These are phyloP conservation scores for Dothistroma pini DNA, from an alignment of 2,329 filamentous ascomycete genomes.

Conservation along the genomic window DNA sequence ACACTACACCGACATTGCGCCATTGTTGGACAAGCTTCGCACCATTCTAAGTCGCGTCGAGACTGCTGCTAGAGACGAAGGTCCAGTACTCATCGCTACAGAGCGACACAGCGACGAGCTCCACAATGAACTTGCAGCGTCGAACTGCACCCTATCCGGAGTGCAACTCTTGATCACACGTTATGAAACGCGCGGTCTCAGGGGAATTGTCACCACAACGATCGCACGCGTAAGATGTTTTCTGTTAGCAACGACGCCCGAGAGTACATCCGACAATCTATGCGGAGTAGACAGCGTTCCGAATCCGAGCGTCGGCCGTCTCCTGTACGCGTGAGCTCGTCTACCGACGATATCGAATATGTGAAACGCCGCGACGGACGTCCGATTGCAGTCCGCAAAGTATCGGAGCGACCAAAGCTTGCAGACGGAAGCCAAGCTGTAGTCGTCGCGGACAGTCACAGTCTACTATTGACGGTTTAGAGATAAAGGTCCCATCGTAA, in stretches of 20 bases:
- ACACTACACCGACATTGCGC: constrained; percentile 10
- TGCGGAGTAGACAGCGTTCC: constrained; percentile 15
- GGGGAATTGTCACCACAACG: no score
- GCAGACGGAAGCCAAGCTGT: no score
- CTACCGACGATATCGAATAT: constrained; percentile 27
- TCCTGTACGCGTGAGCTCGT: constrained; percentile 27
- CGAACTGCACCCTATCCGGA: no score
- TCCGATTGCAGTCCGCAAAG: constrained; percentile 25
- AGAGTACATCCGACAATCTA: constrained; percentile 29
- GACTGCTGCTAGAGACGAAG: not conserved
- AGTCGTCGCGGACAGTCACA: no score
- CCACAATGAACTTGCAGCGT: not conserved
- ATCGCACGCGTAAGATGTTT: constrained; percentile 28
- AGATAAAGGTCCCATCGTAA: constrained; percentile 21
- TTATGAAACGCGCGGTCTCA: no score
- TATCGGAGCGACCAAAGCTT: constrained; percentile 24
- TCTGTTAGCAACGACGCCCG: constrained; percentile 23
- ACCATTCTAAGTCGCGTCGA: not conserved
- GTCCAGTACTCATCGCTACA: not conserved
- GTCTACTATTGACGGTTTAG: constrained; percentile 19
- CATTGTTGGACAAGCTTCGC: constrained; percentile 4
- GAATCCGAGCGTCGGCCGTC: constrained; percentile 28
- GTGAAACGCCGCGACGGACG: constrained; percentile 26
- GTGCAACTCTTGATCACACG: no score
- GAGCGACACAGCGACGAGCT: not conserved